Evolutionary conservation across 2,329 filamentous ascomycete species (phyloP).

Genomic region (Colletotrichum echinochloae): DNA sequence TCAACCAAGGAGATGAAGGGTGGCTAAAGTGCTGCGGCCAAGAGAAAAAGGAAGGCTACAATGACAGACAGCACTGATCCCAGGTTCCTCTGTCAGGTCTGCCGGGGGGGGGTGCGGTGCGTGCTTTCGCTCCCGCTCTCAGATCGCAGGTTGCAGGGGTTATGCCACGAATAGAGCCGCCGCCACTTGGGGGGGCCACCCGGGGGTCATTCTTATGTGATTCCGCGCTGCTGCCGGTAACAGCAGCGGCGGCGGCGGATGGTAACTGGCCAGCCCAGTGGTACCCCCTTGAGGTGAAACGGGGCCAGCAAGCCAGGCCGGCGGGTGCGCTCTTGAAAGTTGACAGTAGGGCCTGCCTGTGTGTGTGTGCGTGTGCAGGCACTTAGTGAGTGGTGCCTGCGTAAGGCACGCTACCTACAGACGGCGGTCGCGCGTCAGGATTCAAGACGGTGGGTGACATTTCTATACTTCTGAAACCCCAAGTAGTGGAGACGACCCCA

Average conservation of each 20-base stretch:
- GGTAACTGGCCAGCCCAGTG: neutral
- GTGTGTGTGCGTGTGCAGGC: neutral
- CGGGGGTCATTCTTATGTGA: neutral
- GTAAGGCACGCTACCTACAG: neutral
- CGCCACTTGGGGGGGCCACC: neutral
- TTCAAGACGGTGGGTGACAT: conserved; percentile 28
- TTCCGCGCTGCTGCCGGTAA: neutral
- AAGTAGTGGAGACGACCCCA: conserved; percentile 4
- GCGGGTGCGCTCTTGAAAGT: neutral
- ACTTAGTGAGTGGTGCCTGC: too few relatives aligned
- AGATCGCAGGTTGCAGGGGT: conserved; percentile 19
- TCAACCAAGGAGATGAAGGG: neutral
- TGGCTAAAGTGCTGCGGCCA: neutral
- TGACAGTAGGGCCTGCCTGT: neutral
- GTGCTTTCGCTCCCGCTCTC: conserved; percentile 11
- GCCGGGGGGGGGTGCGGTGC: neutral
- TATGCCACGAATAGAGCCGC: neutral
- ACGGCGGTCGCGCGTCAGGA: neutral
- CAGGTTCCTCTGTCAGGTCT: neutral
- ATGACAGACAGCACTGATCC: neutral
- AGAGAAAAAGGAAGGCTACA: neutral
- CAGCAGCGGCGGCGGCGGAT: neutral
- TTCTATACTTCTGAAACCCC: conserved; percentile 37
- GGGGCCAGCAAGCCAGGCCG: conserved; percentile 6
- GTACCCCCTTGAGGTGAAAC: too few relatives aligned